phyloP scores from a whole-genome alignment of 345 rosid species.

The Salix arbutifolia region DNA sequence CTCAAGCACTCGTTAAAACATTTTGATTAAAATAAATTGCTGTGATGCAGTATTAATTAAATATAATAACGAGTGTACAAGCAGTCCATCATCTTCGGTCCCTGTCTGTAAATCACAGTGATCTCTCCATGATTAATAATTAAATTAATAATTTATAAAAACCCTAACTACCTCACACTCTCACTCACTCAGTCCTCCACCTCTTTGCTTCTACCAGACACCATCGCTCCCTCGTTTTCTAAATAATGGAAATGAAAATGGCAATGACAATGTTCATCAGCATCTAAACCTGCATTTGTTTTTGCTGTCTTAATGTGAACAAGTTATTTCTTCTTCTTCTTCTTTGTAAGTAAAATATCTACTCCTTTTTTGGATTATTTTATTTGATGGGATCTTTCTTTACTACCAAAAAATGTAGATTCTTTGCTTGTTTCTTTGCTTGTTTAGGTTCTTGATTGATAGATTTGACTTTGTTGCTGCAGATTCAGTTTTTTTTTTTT shows the following conservation, averaged over 20 bases:
- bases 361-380: neutral
- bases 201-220: neutral
- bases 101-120: slow-evolving; percentile 10
- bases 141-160: neutral
- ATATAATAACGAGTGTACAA: neutral
- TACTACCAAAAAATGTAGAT: neutral
- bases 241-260: neutral
- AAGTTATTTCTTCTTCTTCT: neutral
- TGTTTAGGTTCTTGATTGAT: neutral
- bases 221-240: neutral
- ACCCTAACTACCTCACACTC: slow-evolving; percentile 3
- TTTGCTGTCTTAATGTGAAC: neutral
- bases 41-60: neutral
- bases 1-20: too few species aligned
- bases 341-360: neutral
- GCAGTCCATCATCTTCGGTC: slow-evolving; percentile 17
- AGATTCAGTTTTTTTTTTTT: neutral
- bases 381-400: neutral
- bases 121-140: neutral
- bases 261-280: neutral
- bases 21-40: neutral
- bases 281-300: neutral
- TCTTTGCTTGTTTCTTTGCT: neutral
- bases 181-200: neutral
- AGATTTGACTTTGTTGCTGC: neutral